Percentiles rank a stretch among this genome's conserved stretches.
These are phyloP conservation scores for Saccharomycopsis fermentans DNA, from an alignment of 805 yeast species.

Conservation along the genomic window DNA sequence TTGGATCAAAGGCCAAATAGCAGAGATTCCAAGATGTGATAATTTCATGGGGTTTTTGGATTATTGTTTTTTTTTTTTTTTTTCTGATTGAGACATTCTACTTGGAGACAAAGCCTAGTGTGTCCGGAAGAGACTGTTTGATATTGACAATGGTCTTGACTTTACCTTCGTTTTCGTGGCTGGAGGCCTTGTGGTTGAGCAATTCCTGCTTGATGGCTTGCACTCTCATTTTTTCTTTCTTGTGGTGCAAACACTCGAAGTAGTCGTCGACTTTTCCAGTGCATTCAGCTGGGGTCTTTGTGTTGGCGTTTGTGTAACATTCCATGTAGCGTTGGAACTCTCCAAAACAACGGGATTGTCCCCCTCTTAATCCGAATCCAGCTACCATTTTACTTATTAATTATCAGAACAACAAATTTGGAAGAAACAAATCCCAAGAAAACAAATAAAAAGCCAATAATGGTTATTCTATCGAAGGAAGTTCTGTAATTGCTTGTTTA, in stretches of 20 bases:
- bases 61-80: too few relatives aligned
- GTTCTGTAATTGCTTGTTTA: not conserved
- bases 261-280: constrained; percentile 36
- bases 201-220: constrained; percentile 22
- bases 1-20: too few relatives aligned
- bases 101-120: constrained; percentile 20
- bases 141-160: constrained; percentile 15
- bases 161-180: constrained; percentile 3
- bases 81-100: not conserved
- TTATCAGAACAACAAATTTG: too few relatives aligned
- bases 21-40: too few relatives aligned
- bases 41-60: too few relatives aligned
- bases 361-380: constrained; percentile 32
- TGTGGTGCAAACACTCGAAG: constrained; percentile 40
- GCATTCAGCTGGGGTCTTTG: constrained; percentile 30
- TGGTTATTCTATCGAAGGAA: too few relatives aligned
- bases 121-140: constrained; percentile 20
- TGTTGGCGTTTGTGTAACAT: constrained; percentile 33
- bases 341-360: constrained; percentile 37
- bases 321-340: constrained; percentile 38
- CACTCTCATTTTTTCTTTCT: constrained; percentile 30
- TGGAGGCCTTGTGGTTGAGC: constrained; percentile 2
- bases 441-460: too few relatives aligned
- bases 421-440: too few relatives aligned
- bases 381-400: constrained; percentile 31